Evolutionary conservation across 2,329 filamentous ascomycete species (phyloP), one percentile per base, ranked within the genome.

Genomic region (Keithomyces neogunnii): DNA sequence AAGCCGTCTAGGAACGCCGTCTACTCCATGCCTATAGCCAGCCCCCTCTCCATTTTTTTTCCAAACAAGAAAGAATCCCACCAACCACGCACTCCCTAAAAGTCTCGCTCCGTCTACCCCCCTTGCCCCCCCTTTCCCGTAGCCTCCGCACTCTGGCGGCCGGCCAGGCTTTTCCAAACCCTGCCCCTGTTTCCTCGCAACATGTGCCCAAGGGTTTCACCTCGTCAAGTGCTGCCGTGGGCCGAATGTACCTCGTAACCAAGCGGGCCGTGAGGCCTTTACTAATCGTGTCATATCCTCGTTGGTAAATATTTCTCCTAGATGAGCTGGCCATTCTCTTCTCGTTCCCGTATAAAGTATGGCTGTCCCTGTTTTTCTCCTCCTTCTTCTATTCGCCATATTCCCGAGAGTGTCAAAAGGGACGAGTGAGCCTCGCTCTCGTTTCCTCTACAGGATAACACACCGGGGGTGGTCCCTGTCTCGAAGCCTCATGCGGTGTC

Each of bases 381-480:
- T 30, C 26, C 28, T 7, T 44, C 5, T 30, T 44, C 40, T 44
- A 29, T 44, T 5, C 28, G 40, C 26, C 6, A 44, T 5, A 19
- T 30, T 44, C 40, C 28, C n/a, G 3, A 26, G 5, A 44, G 5
- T 3, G 6, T 11, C 4, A 44, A 30, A 11, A 10, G 30, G 6
- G 3, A 29, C 29, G 3, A 44, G 3, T 44, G 7, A 28, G 28
- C 9, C 28, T 10, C 39, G 9, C 3, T 8, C 28, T 28, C 7
- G 11, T 7, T 9, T 13, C 9, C 40, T 13, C 48, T 52, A 52
- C 47, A 77, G 62, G 48, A 77, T 74, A 10, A 68, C 64, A 53
- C 74, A 77, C 55, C 64, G 67, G 3, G 66, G 66, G 29, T 69
- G 66, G 45, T 67, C 60, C 10, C 53, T 57, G 45, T 68, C 65